Evolutionary conservation across 192 early-diverging fungal species (phyloP), one percentile per base, ranked within the genome.

Genomic region (Oehlia diaphana): DNA sequence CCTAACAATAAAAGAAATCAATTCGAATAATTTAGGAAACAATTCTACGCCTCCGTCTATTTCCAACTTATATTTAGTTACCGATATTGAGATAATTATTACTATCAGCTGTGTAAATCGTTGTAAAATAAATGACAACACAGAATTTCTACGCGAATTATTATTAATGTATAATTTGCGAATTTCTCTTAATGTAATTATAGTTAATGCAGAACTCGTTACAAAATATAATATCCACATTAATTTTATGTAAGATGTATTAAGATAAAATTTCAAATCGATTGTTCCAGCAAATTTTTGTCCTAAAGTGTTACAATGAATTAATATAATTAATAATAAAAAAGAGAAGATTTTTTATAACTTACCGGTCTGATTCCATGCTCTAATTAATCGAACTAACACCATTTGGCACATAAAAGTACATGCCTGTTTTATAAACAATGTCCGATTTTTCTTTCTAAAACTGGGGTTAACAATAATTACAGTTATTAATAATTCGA

Each of bases 211-310:
- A 12, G 49, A 47, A 13, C 83, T 78, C 4, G 81, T 73, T 3
- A 13, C 12, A 23, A 77, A 82, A 62, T 83, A 80, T 42, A 86
- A 19, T 47, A 80, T 68, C 86, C 86, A 87, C 12, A 82, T 81
- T 26, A 80, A 14, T 9, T 65, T 72, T 0, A 47, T 21, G 68
- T 82, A 77, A 4, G 83, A 53, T 8, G 82, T 82, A 58, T 83
- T 86, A 26, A 88, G 63, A n/a, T 81, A 85, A 39, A 82, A 79
- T 2, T 81, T 79, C 28, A 88, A 23, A 50, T 88, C 87, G 62
- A 86, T 84, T 64, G 85, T 79, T n/a, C 84, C 83, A 2, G 87
- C 87, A 35, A 82, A 84, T 47, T 88, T 86, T 62, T 88, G 82
- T 31, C 86, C 85, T 86, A 77, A 14, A 62, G 39, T 2, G 73